phyloP scores from a whole-genome alignment of 495 filamentous ascomycete species.

The Penicillium egyptiacum region DNA sequence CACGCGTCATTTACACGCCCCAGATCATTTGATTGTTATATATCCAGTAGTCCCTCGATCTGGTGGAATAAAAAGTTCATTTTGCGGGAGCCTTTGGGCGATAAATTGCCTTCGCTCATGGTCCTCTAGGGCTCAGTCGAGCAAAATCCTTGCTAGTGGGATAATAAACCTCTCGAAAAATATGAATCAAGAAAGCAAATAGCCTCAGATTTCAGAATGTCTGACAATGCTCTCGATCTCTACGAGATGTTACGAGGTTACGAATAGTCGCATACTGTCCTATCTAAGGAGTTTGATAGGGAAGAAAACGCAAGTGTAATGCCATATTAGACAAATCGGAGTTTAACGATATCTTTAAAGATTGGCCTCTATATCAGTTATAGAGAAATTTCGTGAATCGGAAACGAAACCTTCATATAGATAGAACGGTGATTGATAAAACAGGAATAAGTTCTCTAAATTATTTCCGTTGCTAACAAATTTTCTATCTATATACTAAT shows the following conservation, averaged over 20 bases:
- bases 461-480: not conserved
- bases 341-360: conserved; percentile 26
- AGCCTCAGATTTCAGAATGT: conserved; percentile 42
- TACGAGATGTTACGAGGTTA: conserved; percentile 10
- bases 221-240: conserved; percentile 39
- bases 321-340: conserved; percentile 24
- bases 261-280: conserved; percentile 36
- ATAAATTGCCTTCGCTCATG: conserved; percentile 18
- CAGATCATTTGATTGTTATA: conserved; percentile 24
- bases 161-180: conserved; percentile 26
- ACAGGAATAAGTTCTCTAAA: not conserved
- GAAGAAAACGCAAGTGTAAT: conserved; percentile 31
- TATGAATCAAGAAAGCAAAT: conserved; percentile 46
- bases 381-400: not conserved
- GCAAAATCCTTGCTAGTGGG: conserved; percentile 42
- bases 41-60: conserved; percentile 30
- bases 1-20: conserved; percentile 30
- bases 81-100: conserved; percentile 11
- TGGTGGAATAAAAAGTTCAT: conserved; percentile 29
- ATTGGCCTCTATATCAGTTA: conserved; percentile 21
- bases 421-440: not conserved
- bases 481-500: not conserved
- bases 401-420: not conserved
- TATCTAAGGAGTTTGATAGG: conserved; percentile 32
- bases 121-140: conserved; percentile 28